phyloP scores from a whole-genome alignment of 2,329 filamentous ascomycete species.

The Phyllosticta paracitricarpa region DNA sequence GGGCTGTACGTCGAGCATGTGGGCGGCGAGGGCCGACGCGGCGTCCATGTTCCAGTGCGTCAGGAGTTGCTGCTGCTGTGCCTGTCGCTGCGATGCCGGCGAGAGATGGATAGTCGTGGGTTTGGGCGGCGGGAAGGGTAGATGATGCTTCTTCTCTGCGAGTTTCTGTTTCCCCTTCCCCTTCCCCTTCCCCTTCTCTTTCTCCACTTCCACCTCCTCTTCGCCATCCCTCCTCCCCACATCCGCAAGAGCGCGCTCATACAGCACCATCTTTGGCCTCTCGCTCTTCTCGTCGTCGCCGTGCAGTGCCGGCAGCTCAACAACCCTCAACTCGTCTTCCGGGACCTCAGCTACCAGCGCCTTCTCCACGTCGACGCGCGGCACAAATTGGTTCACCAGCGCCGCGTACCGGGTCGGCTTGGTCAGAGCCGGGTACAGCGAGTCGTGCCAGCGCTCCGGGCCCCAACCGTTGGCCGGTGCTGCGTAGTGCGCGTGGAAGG shows the following conservation, averaged over 20 bases:
- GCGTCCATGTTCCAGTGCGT: conserved; percentile 24
- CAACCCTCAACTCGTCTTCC: background rate
- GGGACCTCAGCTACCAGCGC: background rate
- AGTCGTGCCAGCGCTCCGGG: conserved; percentile 18
- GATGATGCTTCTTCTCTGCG: background rate
- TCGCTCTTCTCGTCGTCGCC: background rate
- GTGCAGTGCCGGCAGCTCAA: background rate
- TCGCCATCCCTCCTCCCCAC: background rate
- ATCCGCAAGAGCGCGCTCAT: background rate
- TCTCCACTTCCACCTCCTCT: too few relatives aligned
- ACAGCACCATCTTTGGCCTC: background rate
- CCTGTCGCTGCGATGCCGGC: background rate
- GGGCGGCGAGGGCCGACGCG: conserved; percentile 16
- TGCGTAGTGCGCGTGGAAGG: conserved; percentile 22
- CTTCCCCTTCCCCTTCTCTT: background rate
- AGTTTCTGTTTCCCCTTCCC: background rate
- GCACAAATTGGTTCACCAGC: conserved; percentile 20
- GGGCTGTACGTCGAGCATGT: conserved; percentile 24
- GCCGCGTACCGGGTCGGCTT: conserved; percentile 17
- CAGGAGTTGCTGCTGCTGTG: conserved; percentile 10
- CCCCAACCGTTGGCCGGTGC: conserved; percentile 6
- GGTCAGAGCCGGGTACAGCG: conserved; percentile 18
- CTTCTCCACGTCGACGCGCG: background rate
- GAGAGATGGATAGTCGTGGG: background rate
- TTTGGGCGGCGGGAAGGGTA: conserved; percentile 16